phyloP scores from a whole-genome alignment of 2,329 filamentous ascomycete species.

The Metarhizium anisopliae region DNA sequence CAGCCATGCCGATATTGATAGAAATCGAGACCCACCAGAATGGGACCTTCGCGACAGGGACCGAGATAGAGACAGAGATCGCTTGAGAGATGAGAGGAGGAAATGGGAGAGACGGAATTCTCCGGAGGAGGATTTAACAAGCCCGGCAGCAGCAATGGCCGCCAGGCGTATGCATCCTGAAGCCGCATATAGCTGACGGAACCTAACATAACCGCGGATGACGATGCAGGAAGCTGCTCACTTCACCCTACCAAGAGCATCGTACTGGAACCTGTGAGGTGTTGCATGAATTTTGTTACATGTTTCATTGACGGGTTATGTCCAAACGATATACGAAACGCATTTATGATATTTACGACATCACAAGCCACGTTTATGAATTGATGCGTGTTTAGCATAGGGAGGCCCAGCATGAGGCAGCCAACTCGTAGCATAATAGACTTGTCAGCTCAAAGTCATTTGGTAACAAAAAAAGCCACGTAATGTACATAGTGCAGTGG shows the following conservation, averaged over 20 bases:
- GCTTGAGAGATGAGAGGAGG: conserved; percentile 23
- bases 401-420: neutral
- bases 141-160: conserved; percentile 23
- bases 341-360: conserved; percentile 15
- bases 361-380: neutral
- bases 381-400: neutral
- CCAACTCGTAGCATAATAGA: neutral
- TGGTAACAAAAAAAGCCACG: too few relatives aligned
- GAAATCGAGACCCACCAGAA: conserved; percentile 25
- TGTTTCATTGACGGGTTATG: neutral
- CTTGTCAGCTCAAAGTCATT: neutral
- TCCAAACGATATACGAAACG: conserved; percentile 28
- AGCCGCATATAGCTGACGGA: conserved; percentile 19
- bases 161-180: conserved; percentile 23
- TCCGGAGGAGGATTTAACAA: conserved; percentile 20
- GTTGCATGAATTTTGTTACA: neutral
- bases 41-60: conserved; percentile 21
- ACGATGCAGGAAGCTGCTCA: neutral
- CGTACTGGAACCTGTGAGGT: neutral
- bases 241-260: neutral
- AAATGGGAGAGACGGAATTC: conserved; percentile 25
- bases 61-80: conserved; percentile 17
- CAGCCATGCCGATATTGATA: conserved; percentile 40
- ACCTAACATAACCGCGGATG: neutral
- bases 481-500: too few relatives aligned